Conservation (phyloP, 2,329 filamentous ascomycete species). For the Arthroderma uncinatum region DNA sequence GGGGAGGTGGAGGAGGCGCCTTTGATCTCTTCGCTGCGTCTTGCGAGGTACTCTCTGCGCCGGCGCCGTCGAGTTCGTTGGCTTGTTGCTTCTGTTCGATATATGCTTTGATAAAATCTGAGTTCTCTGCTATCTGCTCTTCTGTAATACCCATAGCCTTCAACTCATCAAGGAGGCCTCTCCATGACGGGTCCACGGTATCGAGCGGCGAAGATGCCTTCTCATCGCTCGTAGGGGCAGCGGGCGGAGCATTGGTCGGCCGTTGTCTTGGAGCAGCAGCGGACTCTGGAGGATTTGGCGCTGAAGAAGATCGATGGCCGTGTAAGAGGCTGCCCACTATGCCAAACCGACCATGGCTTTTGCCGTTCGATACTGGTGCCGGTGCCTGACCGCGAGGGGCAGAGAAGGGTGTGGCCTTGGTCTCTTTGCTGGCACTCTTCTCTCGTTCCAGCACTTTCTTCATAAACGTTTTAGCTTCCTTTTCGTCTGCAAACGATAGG, state of each 20-base stretch:
- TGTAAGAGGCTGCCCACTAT: slow-evolving; percentile 37
- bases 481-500: slow-evolving; percentile 89
- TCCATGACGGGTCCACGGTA: slow-evolving; percentile 51
- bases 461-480: slow-evolving; percentile 91
- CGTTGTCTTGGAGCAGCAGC: slow-evolving; percentile 37
- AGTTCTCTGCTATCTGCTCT: slow-evolving; percentile 56
- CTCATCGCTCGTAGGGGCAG: slow-evolving; percentile 27
- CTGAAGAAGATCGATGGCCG: slow-evolving; percentile 40
- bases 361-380: slow-evolving; percentile 33
- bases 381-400: slow-evolving; percentile 40
- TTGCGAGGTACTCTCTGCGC: slow-evolving; percentile 29
- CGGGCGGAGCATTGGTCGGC: slow-evolving; percentile 14
- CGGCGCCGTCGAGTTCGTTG: slow-evolving; percentile 27
- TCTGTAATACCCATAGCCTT: slow-evolving; percentile 56
- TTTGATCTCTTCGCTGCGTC: slow-evolving; percentile 40
- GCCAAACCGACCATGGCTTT: slow-evolving; percentile 43
- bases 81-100: slow-evolving; percentile 49
- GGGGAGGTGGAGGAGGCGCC: slow-evolving; percentile 54
- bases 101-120: slow-evolving; percentile 57
- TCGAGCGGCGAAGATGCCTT: slow-evolving; percentile 36
- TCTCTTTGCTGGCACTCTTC: slow-evolving; percentile 87
- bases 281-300: slow-evolving; percentile 31
- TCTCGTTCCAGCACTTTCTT: slow-evolving; percentile 96
- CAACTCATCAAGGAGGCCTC: slow-evolving; percentile 50
- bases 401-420: slow-evolving; percentile 62